Evolutionary conservation across 164 flowering plant genomes (phyloP).

Genomic region (Aristolochia fimbriata): DNA sequence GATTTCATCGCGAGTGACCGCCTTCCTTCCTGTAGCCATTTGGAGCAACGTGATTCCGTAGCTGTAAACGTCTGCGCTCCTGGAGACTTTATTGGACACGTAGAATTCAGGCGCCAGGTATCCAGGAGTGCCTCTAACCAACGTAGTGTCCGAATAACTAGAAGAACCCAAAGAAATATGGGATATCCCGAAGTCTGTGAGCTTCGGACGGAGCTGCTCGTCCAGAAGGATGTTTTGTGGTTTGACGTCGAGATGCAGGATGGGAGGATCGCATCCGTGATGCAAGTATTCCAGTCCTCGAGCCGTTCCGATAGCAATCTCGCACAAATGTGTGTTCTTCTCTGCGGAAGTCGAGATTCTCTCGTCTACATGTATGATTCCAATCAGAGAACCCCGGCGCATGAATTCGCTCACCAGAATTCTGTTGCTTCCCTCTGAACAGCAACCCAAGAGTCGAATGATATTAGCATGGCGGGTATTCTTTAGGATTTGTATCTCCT

Average conservation of each 20-base stretch:
- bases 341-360: no score
- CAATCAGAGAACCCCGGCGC: constrained; percentile 1
- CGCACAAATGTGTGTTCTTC: neutral
- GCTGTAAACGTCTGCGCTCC: constrained; percentile 8
- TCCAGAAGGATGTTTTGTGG: constrained; percentile 8
- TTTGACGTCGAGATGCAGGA: constrained; percentile 7
- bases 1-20: neutral
- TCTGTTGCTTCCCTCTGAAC: constrained; percentile 1
- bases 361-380: neutral
- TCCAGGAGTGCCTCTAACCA: constrained; percentile 3
- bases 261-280: neutral
- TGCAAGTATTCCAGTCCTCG: constrained; percentile 10
- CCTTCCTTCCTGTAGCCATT: constrained; percentile 8
- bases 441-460: constrained; percentile 7
- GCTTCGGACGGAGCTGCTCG: constrained; percentile 6
- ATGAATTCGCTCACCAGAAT: neutral
- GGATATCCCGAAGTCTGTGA: constrained; percentile 9
- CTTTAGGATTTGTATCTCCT: constrained; percentile 2
- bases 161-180: neutral
- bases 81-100: neutral
- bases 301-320: constrained; percentile 8
- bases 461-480: constrained; percentile 8
- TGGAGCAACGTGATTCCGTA: no score
- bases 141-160: no score
- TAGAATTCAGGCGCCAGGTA: constrained; percentile 7